A percentile compares a stretch with the other conserved stretches of the same genome.
Evolutionary conservation across 768 basidiomycete species (phyloP).

Genomic region (Leccinum longicurvipes): DNA sequence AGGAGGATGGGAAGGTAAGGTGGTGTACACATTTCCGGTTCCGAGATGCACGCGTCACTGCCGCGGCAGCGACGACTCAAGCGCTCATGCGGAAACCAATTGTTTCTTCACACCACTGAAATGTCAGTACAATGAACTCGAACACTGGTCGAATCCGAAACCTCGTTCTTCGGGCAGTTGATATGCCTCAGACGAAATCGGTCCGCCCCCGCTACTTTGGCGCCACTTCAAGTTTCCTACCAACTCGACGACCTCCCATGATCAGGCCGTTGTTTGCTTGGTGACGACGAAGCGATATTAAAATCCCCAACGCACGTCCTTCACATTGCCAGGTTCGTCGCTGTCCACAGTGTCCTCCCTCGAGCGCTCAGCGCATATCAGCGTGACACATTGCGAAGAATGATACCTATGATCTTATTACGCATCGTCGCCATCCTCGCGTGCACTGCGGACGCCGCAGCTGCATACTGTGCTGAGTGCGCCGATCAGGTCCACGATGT

Average conservation of each 20-base stretch:
- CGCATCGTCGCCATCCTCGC: not conserved
- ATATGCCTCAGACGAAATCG: not conserved
- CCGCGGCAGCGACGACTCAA: no score
- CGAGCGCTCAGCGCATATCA: not conserved
- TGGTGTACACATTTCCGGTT: slow-evolving; percentile 1
- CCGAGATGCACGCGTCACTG: not conserved
- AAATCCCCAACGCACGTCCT: not conserved
- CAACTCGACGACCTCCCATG: no score
- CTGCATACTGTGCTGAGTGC: not conserved
- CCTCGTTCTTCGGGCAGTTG: not conserved
- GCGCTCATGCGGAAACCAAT: no score
- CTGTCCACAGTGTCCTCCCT: not conserved
- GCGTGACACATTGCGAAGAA: no score
- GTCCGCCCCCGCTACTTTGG: no score
- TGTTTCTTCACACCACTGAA: not conserved
- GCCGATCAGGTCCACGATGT: not conserved
- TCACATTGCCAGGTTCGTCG: not conserved
- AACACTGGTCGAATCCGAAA: no score
- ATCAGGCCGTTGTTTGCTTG: no score
- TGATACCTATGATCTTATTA: not conserved
- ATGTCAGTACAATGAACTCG: not conserved
- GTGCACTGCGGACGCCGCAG: not conserved
- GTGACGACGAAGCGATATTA: no score
- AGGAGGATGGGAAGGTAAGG: not conserved
- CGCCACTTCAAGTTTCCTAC: not conserved